Evolutionary conservation across 2,329 filamentous ascomycete species (phyloP).

Genomic region (Botrytis paeoniae): DNA sequence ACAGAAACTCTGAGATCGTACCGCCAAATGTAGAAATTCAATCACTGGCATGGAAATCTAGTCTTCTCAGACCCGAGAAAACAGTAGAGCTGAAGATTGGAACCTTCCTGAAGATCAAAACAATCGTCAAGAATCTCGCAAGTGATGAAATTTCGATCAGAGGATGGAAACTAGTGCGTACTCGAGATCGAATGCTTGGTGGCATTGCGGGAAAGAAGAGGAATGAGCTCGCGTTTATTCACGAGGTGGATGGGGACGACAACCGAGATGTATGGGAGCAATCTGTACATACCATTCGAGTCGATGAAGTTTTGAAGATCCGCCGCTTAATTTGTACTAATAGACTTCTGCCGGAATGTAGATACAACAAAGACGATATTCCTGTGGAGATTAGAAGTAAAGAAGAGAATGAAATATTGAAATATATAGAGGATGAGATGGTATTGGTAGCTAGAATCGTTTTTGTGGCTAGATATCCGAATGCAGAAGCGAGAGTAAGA

Average conservation of each 20-base stretch:
- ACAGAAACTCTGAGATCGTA: slow-evolving; percentile 27
- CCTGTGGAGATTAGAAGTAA: slow-evolving; percentile 5
- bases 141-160: slow-evolving; percentile 37
- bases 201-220: slow-evolving; percentile 38
- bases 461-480: slow-evolving; percentile 4
- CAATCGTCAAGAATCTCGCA: slow-evolving; percentile 1
- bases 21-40: slow-evolving; percentile 40
- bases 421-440: slow-evolving; percentile 14
- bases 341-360: slow-evolving; percentile 41
- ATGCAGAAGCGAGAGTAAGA: slow-evolving; percentile 3
- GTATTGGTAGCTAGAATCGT: slow-evolving; percentile 18
- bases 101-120: slow-evolving; percentile 42
- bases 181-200: slow-evolving; percentile 32
- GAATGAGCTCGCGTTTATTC: slow-evolving; percentile 46
- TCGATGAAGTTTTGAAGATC: slow-evolving; percentile 41
- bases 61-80: slow-evolving; percentile 30
- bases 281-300: slow-evolving; percentile 43
- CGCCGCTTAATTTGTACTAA: slow-evolving; percentile 55
- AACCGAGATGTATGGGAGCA: slow-evolving; percentile 37
- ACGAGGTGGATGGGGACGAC: slow-evolving; percentile 41
- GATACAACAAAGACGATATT: slow-evolving; percentile 21
- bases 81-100: slow-evolving; percentile 29
- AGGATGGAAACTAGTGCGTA: slow-evolving; percentile 43
- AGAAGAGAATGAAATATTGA: not conserved
- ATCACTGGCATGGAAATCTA: slow-evolving; percentile 20